Evolutionary conservation across 129 eudicot species (phyloP), one percentile per base, ranked within the genome.

Genomic region (Cynara cardunculus): DNA sequence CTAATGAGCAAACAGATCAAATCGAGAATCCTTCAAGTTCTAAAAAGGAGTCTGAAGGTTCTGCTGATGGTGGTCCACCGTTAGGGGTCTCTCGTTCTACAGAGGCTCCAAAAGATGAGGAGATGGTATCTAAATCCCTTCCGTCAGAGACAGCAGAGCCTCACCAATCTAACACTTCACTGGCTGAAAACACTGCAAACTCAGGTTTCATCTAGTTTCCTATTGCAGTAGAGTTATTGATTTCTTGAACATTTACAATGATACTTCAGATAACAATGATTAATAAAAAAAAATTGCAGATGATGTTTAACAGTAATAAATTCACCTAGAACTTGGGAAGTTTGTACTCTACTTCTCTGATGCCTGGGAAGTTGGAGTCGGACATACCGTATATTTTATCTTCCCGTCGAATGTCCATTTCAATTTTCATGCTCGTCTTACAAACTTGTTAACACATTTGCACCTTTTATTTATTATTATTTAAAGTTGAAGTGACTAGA

Each of bases 31-130:
- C 84, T 81, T 73, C 88, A 68, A 79, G 69, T 78, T 49, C 88
- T 64, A 85, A 77, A 59, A 82, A 86, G 69, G 91, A 84, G 73
- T 66, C 92, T 34, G 88, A 71, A 69, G 88, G 84, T 72, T 27
- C 70, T 28, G 74, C 11, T 26, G 75, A 75, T 74, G 82, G 76
- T 25, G 83, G 66, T 67, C 64, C 79, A 10, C 72, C 67, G n/a
- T 81, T 49, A 66, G 81, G 39, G 69, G 71, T 76, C 72, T 72
- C 90, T 79, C 78, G 85, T 73, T 75, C 83, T 65, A 37, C 73
- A 74, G 89, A 80, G 68, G 86, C 86, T 78, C 69, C 71, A 22
- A 88, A 89, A 73, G 90, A 89, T 77, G 92, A 75, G 73, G 88
- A 74, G 74, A 83, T 85, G 85, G 25, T 37, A 69, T 46, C 88